phyloP scores from a whole-genome alignment of 164 flowering plant species.

The Kalanchoe fedtschenkoi region DNA sequence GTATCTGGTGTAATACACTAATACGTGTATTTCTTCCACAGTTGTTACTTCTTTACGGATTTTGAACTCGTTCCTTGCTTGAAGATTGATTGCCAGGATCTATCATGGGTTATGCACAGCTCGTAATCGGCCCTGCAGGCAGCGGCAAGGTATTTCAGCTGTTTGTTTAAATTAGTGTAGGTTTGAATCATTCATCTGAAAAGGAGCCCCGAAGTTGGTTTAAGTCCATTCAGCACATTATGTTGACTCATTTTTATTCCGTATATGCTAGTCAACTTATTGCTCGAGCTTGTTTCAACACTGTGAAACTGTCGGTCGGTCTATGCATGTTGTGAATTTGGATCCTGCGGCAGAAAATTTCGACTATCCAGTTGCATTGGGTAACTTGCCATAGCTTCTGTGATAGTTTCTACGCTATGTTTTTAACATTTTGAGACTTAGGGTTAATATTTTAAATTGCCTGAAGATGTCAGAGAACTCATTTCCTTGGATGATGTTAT shows the following conservation, averaged over 20 bases:
- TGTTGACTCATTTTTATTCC: neutral
- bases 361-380: slow-evolving; percentile 92
- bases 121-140: slow-evolving; percentile 95
- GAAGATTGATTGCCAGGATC: slow-evolving; percentile 4
- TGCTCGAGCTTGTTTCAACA: slow-evolving; percentile 77
- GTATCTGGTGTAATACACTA: slow-evolving; percentile 60
- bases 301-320: slow-evolving; percentile 60
- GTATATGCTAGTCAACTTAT: slow-evolving; percentile 71
- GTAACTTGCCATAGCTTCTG: slow-evolving; percentile 20
- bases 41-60: slow-evolving; percentile 32
- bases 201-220: neutral
- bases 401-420: neutral
- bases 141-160: slow-evolving; percentile 72
- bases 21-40: slow-evolving; percentile 51
- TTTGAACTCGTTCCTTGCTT: slow-evolving; percentile 16
- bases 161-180: neutral
- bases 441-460: neutral
- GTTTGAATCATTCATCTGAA: neutral
- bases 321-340: slow-evolving; percentile 71
- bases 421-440: neutral
- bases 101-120: slow-evolving; percentile 86
- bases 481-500: slow-evolving; percentile 92
- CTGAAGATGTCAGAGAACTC: slow-evolving; percentile 88
- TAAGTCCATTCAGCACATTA: too few relatives aligned
- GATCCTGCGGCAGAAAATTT: slow-evolving; percentile 99